Percentiles rank a stretch among this genome's conserved stretches.
These are phyloP conservation scores for Apocynum venetum DNA, from an alignment of 257 asterid species.

Conservation along the genomic window DNA sequence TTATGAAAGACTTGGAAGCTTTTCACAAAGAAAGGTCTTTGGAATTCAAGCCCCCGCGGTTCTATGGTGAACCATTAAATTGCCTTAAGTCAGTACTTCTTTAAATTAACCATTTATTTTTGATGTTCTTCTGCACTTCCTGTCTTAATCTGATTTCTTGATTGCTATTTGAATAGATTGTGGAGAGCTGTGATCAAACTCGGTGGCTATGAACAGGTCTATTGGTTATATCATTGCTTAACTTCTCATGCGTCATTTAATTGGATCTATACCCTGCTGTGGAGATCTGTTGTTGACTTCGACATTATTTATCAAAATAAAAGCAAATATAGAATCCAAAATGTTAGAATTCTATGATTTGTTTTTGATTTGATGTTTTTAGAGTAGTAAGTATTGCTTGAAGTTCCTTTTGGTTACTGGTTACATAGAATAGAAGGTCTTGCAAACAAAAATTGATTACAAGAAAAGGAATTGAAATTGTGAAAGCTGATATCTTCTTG, in stretches of 20 bases:
- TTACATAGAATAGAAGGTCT: not conserved
- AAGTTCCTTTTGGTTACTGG: not conserved
- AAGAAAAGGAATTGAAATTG: not conserved
- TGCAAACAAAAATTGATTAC: not conserved
- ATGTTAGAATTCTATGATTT: not conserved
- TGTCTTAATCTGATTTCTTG: slow-evolving; percentile 3
- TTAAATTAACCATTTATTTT: slow-evolving; percentile 8
- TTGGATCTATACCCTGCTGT: slow-evolving; percentile 1
- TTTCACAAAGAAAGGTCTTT: slow-evolving; percentile 67
- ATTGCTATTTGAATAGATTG: slow-evolving; percentile 40
- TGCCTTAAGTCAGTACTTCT: slow-evolving; percentile 67
- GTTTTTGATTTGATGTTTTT: not conserved
- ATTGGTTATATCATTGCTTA: slow-evolving; percentile 13
- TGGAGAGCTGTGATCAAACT: slow-evolving; percentile 91
- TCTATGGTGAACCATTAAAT: slow-evolving; percentile 79
- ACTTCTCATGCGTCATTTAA: slow-evolving; percentile 4
- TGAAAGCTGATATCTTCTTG: not conserved
- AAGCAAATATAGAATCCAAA: not conserved
- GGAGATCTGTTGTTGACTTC: not conserved
- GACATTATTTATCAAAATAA: not conserved
- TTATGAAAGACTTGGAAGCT: slow-evolving; percentile 68
- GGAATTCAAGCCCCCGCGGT: slow-evolving; percentile 84
- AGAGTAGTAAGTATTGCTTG: not conserved
- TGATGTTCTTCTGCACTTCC: not conserved
- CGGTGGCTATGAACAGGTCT: slow-evolving; percentile 93